Percentiles rank a stretch among this genome's conserved stretches.
Evolutionary conservation across 768 basidiomycete genomes (phyloP).

Genomic region (Boletus patriciae): DNA sequence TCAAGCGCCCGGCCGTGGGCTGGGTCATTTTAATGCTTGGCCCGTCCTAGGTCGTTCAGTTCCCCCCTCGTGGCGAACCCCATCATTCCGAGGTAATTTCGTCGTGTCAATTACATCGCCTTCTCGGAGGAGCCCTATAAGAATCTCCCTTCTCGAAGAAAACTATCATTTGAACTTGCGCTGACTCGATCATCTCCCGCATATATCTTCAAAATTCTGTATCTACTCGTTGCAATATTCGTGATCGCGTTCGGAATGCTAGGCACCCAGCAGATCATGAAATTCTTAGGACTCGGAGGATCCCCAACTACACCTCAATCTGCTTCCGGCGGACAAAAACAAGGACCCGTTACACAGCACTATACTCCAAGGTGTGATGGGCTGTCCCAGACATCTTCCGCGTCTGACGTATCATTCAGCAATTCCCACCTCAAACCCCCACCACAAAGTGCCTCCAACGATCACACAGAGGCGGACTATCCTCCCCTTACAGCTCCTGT

Average conservation of each 20-base stretch:
- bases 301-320: conserved; percentile 28
- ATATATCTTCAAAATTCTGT: conserved; percentile 27
- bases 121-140: conserved; percentile 29
- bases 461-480: conserved; percentile 22
- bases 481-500: conserved; percentile 36
- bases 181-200: conserved; percentile 15
- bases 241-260: conserved; percentile 32
- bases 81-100: not conserved
- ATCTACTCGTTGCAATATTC: conserved; percentile 20
- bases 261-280: conserved; percentile 36
- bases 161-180: conserved; percentile 12
- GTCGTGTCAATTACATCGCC: conserved; percentile 27
- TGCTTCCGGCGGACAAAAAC: conserved; percentile 18
- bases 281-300: conserved; percentile 30
- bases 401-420: conserved; percentile 7
- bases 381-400: not conserved
- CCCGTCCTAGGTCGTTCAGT: conserved; percentile 1
- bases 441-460: conserved; percentile 6
- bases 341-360: conserved; percentile 28
- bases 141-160: conserved; percentile 12
- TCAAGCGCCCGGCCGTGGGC: conserved; percentile 4
- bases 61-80: conserved; percentile 20
- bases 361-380: conserved; percentile 18
- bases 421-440: conserved; percentile 17
- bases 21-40: conserved; percentile 11